Conservation (phyloP, 1,139 yeast genomes). For the Yamadazyma aaseri region DNA sequence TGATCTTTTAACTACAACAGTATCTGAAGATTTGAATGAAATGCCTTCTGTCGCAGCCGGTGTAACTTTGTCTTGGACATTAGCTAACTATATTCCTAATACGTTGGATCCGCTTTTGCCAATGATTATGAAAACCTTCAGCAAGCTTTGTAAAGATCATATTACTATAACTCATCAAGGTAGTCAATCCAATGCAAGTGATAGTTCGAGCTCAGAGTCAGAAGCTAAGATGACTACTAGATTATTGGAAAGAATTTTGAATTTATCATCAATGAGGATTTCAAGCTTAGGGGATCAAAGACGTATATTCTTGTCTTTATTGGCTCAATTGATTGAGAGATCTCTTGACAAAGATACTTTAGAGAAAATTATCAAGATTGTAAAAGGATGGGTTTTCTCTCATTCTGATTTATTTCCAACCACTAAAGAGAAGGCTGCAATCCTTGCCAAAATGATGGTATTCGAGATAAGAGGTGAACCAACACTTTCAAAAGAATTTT, state of each 20-base stretch:
- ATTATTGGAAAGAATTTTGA: constrained; percentile 71
- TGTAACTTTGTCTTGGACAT: constrained; percentile 80
- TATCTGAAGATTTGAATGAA: constrained; percentile 80
- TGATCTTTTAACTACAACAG: constrained; percentile 59
- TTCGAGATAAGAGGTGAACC: constrained; percentile 87
- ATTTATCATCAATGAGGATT: constrained; percentile 77
- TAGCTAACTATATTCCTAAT: constrained; percentile 72
- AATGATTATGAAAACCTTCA: constrained; percentile 78
- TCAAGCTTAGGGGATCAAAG: constrained; percentile 90
- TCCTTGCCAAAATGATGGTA: constrained; percentile 89
- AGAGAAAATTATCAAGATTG: constrained; percentile 73
- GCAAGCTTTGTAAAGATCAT: constrained; percentile 87
- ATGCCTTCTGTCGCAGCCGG: constrained; percentile 90
- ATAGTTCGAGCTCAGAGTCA: constrained; percentile 44
- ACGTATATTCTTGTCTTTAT: constrained; percentile 76
- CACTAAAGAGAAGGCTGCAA: constrained; percentile 93
- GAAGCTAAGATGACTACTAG: constrained; percentile 81
- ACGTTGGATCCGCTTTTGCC: constrained; percentile 74
- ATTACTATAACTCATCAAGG: constrained; percentile 65
- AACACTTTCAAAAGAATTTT: constrained; percentile 75
- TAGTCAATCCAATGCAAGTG: constrained; percentile 32
- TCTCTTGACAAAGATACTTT: constrained; percentile 77
- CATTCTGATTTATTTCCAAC: constrained; percentile 87
- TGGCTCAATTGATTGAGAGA: constrained; percentile 89
- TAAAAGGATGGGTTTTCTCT: constrained; percentile 87